A percentile compares a stretch with the other conserved stretches of the same genome.
Evolutionary conservation across 257 asterid genomes (phyloP).

Genomic region (Solanum virginianum): DNA sequence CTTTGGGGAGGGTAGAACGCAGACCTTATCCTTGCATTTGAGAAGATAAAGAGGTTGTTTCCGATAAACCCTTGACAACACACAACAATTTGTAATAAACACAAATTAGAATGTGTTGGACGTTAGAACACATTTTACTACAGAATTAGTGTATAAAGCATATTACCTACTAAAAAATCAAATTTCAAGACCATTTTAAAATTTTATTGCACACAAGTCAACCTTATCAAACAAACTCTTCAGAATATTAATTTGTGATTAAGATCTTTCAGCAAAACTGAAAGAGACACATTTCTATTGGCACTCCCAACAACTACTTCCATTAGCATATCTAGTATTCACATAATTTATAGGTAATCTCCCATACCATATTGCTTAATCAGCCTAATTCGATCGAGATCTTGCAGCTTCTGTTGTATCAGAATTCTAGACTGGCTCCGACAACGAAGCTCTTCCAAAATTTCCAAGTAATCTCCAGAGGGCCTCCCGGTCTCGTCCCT

Average conservation of each 20-base stretch:
- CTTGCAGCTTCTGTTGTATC: conserved; percentile 6
- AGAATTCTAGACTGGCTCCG: conserved; percentile 21
- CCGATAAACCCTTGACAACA: background rate
- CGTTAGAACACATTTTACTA: background rate
- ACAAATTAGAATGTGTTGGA: background rate
- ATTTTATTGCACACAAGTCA: background rate
- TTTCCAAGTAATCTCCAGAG: conserved; percentile 11
- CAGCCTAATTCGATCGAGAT: background rate
- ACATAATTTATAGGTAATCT: background rate
- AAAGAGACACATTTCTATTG: background rate
- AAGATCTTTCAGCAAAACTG: background rate
- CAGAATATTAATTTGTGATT: background rate
- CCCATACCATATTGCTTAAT: background rate
- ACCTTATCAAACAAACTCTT: background rate
- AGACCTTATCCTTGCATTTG: background rate
- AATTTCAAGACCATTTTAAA: background rate
- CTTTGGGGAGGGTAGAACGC: no score
- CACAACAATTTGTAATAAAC: background rate
- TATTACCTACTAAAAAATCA: background rate
- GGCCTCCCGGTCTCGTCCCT: conserved; percentile 5
- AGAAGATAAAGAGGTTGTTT: background rate
- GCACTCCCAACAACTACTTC: background rate
- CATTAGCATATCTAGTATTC: background rate
- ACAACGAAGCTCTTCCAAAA: conserved; percentile 32
- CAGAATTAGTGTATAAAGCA: background rate